phyloP scores from a whole-genome alignment of 1,139 yeast genomes.

The Geotrichum australiense region DNA sequence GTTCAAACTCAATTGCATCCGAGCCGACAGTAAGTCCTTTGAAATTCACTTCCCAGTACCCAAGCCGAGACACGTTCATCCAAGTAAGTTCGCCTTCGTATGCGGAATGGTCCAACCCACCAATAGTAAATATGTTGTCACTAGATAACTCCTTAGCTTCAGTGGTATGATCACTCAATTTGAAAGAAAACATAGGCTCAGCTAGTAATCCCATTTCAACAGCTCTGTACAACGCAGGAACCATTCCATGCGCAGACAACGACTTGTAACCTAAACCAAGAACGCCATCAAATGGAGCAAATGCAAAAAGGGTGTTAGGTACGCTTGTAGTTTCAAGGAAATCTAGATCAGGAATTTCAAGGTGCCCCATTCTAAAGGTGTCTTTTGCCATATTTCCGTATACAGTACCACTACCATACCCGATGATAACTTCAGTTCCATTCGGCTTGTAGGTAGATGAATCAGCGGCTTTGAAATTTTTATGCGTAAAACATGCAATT shows the following conservation, averaged over 20 bases:
- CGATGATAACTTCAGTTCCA: constrained; percentile 76
- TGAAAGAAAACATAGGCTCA: constrained; percentile 76
- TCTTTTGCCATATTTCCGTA: constrained; percentile 90
- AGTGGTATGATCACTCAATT: constrained; percentile 68
- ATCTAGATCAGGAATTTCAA: constrained; percentile 75
- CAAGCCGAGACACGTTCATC: constrained; percentile 97
- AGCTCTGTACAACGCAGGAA: constrained; percentile 91
- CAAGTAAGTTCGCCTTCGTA: constrained; percentile 78
- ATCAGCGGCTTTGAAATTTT: constrained; percentile 74
- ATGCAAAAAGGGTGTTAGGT: constrained; percentile 96
- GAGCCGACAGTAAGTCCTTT: constrained; percentile 88
- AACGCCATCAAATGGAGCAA: constrained; percentile 96
- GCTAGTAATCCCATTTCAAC: constrained; percentile 72
- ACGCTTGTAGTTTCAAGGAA: constrained; percentile 95
- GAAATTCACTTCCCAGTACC: constrained; percentile 96
- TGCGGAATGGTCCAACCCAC: constrained; percentile 75
- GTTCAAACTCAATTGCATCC: constrained; percentile 64
- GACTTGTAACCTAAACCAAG: constrained; percentile 90
- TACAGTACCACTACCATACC: constrained; percentile 86
- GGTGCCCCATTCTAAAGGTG: constrained; percentile 69
- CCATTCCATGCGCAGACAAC: constrained; percentile 77
- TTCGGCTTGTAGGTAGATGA: constrained; percentile 78
- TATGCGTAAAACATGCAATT: constrained; percentile 59
- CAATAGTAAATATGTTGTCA: constrained; percentile 48
- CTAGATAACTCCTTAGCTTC: constrained; percentile 75